Evolutionary conservation across 257 asterid species (phyloP).

Genomic region (Nicotiana knightiana): DNA sequence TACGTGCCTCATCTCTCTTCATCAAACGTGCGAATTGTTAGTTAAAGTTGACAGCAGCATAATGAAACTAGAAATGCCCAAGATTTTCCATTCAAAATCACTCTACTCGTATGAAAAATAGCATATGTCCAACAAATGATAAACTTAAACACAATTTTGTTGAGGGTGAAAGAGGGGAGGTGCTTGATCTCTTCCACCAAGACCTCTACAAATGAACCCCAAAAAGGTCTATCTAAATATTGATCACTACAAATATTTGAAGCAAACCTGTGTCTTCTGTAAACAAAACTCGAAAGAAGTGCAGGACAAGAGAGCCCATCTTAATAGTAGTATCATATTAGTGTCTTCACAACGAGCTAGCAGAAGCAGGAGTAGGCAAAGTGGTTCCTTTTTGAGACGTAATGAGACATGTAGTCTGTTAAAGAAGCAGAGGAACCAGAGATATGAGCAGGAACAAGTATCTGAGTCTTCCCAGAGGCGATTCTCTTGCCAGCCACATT

Average conservation of each 20-base stretch:
- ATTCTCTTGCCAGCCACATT: conserved; percentile 82
- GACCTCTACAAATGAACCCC: conserved; percentile 2
- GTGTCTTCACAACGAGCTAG: conserved; percentile 23
- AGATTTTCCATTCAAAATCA: background rate
- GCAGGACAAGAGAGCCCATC: background rate
- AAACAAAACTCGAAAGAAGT: background rate
- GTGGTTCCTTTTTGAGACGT: conserved; percentile 67
- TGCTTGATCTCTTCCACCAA: background rate
- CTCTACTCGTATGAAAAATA: background rate
- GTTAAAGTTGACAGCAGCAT: background rate
- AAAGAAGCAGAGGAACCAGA: conserved; percentile 54
- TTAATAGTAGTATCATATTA: background rate
- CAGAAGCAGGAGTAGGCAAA: conserved; percentile 78
- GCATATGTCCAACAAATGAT: background rate
- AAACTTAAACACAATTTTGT: background rate
- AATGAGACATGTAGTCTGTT: conserved; percentile 54
- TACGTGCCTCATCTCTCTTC: background rate
- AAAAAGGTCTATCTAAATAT: background rate
- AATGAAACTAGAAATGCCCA: background rate
- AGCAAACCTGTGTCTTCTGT: background rate
- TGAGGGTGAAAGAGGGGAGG: background rate
- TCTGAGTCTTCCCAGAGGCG: conserved; percentile 56
- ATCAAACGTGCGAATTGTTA: background rate
- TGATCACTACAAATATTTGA: background rate
- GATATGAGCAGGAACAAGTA: conserved; percentile 63